Evolutionary conservation across 2,329 filamentous ascomycete species (phyloP).

Genomic region (Sporothrix dimorphospora): DNA sequence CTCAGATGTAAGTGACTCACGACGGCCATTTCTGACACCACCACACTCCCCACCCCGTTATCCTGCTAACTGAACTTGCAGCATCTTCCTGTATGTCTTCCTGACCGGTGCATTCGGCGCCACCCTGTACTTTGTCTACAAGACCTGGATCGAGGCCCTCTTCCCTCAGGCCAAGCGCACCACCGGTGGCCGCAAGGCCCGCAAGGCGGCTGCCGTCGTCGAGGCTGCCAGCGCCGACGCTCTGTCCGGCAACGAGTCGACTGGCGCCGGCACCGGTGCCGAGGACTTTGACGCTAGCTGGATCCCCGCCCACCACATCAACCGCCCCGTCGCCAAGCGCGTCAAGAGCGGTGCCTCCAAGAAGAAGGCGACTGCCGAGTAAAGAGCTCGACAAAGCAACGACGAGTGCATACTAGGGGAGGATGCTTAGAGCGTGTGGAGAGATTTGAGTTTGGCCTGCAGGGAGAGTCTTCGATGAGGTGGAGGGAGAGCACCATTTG

Average conservation of each 20-base stretch:
- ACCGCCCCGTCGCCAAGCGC: conserved; percentile 74
- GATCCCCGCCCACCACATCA: conserved; percentile 89
- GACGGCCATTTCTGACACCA: neutral
- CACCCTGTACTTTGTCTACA: conserved; percentile 95
- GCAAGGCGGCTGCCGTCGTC: conserved; percentile 56
- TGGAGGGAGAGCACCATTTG: neutral
- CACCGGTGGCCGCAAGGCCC: conserved; percentile 61
- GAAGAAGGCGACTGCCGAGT: conserved; percentile 43
- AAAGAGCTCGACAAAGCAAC: conserved; percentile 27
- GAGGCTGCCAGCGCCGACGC: conserved; percentile 49
- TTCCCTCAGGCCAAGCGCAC: conserved; percentile 86
- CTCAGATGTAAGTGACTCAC: conserved; percentile 57
- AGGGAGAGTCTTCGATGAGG: neutral
- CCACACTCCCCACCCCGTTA: neutral
- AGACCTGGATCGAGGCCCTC: conserved; percentile 93
- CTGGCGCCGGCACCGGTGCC: conserved; percentile 68
- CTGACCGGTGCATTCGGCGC: conserved; percentile 77
- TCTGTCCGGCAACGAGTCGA: conserved; percentile 71
- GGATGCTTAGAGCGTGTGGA: neutral
- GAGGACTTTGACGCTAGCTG: conserved; percentile 84
- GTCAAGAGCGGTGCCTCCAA: conserved; percentile 62
- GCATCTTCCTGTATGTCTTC: conserved; percentile 97
- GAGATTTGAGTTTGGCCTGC: neutral
- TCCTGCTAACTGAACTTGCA: conserved; percentile 45
- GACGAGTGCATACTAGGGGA: neutral